Percentiles rank a stretch among this genome's conserved stretches.
phyloP scores from a whole-genome alignment of 371 early-diverging fungal species.

The Dichotomocladium elegans region DNA sequence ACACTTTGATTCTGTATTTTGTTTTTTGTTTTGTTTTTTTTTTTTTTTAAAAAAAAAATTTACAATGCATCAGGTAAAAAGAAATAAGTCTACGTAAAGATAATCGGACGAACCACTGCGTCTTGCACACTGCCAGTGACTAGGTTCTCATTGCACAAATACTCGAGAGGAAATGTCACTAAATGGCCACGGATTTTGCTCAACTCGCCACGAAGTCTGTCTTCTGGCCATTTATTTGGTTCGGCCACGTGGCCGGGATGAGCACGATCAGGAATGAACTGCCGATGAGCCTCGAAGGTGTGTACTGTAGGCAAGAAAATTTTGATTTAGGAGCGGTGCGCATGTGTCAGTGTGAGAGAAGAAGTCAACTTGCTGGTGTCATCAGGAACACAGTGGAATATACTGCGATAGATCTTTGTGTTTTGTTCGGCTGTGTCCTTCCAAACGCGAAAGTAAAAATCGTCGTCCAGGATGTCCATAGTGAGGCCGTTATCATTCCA shows the following conservation, averaged over 20 bases:
- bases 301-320: conserved; percentile 19
- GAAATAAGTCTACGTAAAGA: conserved; percentile 32
- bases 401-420: conserved; percentile 63
- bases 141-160: conserved; percentile 64
- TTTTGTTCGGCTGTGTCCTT: conserved; percentile 60
- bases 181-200: conserved; percentile 40
- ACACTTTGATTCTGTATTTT: too few species aligned
- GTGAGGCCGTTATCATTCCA: conserved; percentile 24
- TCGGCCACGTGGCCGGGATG: conserved; percentile 55
- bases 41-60: too few species aligned
- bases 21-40: too few species aligned
- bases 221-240: conserved; percentile 28
- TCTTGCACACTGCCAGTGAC: conserved; percentile 54
- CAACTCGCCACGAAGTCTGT: conserved; percentile 34
- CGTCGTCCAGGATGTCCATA: conserved; percentile 71
- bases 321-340: not conserved
- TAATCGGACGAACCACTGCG: conserved; percentile 46
- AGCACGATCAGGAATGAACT: conserved; percentile 53
- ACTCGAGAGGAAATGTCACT: conserved; percentile 75
- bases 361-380: conserved; percentile 49
- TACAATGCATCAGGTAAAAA: too few species aligned
- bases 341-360: not conserved
- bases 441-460: conserved; percentile 64
- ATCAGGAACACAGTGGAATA: conserved; percentile 87
- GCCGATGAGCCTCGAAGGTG: conserved; percentile 50